phyloP scores from a whole-genome alignment of 345 rosid species.

The Brassica juncea region DNA sequence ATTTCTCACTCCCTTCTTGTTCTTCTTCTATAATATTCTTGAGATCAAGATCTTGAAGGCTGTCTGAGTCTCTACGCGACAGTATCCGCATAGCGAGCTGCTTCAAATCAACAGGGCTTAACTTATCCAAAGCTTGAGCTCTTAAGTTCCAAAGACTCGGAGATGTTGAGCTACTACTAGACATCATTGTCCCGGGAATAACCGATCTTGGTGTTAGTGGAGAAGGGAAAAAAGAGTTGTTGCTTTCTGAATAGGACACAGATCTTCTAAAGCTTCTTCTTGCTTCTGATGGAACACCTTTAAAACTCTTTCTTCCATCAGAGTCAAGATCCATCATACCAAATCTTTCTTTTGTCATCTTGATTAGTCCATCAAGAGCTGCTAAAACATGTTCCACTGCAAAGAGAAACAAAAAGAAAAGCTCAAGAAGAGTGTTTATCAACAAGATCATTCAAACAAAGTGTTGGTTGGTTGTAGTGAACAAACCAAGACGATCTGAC shows the following conservation, averaged over 20 bases:
- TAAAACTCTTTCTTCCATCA: slow-evolving; percentile 41
- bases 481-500: slow-evolving; percentile 56
- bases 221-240: slow-evolving; percentile 42
- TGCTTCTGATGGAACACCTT: slow-evolving; percentile 23
- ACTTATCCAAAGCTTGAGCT: slow-evolving; percentile 68
- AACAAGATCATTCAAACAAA: not conserved
- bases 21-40: not conserved
- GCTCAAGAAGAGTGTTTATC: slow-evolving; percentile 1
- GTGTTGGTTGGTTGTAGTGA: not conserved
- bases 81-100: slow-evolving; percentile 51
- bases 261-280: slow-evolving; percentile 39
- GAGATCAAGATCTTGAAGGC: slow-evolving; percentile 5
- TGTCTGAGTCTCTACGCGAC: slow-evolving; percentile 39
- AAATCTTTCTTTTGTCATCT: slow-evolving; percentile 50
- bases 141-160: slow-evolving; percentile 51
- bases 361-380: slow-evolving; percentile 61
- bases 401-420: not conserved
- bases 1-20: not conserved
- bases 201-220: slow-evolving; percentile 49
- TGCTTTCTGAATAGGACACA: slow-evolving; percentile 44
- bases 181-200: slow-evolving; percentile 35
- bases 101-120: slow-evolving; percentile 69
- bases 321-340: slow-evolving; percentile 54
- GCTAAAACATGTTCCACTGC: slow-evolving; percentile 62
- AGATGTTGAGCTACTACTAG: slow-evolving; percentile 39